Conservation (phyloP, 495 filamentous ascomycete genomes). For the Hyaloscypha bicolor region DNA sequence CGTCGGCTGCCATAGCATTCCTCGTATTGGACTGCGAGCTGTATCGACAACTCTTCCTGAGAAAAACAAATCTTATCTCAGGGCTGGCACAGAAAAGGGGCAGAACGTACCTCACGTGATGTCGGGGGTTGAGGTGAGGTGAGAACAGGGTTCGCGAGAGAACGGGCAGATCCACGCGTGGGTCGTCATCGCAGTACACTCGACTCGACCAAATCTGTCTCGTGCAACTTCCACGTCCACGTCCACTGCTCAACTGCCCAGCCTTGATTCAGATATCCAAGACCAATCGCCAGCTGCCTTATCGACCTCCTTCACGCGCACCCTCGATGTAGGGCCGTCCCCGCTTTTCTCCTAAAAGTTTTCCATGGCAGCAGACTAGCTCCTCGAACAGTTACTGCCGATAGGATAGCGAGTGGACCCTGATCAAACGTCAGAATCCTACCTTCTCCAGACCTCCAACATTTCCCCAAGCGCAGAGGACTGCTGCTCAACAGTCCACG, state of each 20-base stretch:
- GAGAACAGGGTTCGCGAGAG: not conserved
- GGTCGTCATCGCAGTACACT: not conserved
- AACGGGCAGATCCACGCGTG: not conserved
- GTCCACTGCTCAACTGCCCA: not conserved
- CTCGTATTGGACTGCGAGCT: not conserved
- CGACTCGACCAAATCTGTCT: not conserved
- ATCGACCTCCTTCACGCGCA: not conserved
- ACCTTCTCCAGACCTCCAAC: not conserved
- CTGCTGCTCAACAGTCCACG: constrained; percentile 64
- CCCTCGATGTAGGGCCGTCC: not conserved
- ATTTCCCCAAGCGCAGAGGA: constrained; percentile 45
- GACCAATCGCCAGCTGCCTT: not conserved
- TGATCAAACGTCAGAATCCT: constrained; percentile 18
- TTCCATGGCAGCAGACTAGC: constrained; percentile 8
- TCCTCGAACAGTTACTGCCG: not conserved
- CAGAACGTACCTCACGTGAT: not conserved
- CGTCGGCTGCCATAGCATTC: not conserved
- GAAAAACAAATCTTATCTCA: not conserved
- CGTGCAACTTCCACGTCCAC: not conserved
- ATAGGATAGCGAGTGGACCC: constrained; percentile 15
- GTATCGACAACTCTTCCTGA: not conserved
- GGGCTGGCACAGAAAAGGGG: not conserved
- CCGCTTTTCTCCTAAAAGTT: constrained; percentile 1
- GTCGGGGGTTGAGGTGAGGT: not conserved
- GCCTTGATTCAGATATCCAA: not conserved